Conservation (phyloP, 192 early-diverging fungal genomes). For the Rhizoclosmatium globosum region DNA sequence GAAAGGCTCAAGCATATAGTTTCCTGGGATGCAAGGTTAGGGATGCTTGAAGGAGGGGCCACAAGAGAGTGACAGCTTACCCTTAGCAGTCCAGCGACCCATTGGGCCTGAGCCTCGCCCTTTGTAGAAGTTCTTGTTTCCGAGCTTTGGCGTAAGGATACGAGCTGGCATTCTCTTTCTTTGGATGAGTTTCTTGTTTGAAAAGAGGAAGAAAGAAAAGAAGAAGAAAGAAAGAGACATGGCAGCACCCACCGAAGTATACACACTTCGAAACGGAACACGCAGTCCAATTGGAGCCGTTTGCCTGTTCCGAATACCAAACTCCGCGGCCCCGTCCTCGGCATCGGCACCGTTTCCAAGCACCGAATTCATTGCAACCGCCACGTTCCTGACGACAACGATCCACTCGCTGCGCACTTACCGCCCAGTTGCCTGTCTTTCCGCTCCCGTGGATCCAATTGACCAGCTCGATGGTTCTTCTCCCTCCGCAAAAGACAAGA, state of each 20-base stretch:
- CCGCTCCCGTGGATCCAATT: no score
- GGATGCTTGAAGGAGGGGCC: not conserved
- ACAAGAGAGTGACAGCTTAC: constrained; percentile 23
- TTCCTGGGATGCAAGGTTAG: constrained; percentile 16
- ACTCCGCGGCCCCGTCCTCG: no score
- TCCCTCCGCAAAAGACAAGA: not conserved
- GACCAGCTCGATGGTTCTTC: not conserved
- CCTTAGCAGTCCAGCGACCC: constrained; percentile 56
- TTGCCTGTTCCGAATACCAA: not conserved
- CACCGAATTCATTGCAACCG: not conserved
- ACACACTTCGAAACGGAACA: constrained; percentile 1
- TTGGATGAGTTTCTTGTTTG: not conserved
- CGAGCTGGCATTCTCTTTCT: constrained; percentile 19
- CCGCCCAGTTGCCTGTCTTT: not conserved
- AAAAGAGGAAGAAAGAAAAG: constrained; percentile 8
- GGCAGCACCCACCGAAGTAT: not conserved
- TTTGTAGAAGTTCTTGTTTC: constrained; percentile 72
- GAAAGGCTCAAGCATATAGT: constrained; percentile 48
- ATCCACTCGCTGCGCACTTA: not conserved
- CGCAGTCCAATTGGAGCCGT: not conserved
- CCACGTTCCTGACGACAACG: not conserved
- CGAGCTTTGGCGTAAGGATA: constrained; percentile 54
- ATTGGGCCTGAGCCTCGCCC: constrained; percentile 56
- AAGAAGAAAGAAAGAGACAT: not conserved
- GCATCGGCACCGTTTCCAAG: not conserved